Evolutionary conservation across 2,329 filamentous ascomycete genomes (phyloP).

Genomic region (Phoma sp.): DNA sequence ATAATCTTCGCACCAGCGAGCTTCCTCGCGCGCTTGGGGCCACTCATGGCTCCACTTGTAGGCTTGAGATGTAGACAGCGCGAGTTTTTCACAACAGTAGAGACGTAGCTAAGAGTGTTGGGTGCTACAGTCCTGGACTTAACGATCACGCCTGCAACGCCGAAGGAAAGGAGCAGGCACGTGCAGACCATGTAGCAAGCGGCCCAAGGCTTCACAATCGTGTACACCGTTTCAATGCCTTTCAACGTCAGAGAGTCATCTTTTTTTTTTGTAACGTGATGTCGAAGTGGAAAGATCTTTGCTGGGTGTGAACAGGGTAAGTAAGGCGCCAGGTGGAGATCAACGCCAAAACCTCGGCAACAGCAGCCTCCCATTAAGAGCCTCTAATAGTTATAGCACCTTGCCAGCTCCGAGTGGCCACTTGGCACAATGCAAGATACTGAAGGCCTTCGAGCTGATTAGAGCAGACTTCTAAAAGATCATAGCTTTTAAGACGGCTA

Average conservation of each 20-base stretch:
- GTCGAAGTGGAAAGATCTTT: too few relatives aligned
- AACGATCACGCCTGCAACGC: background rate
- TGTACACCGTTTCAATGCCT: background rate
- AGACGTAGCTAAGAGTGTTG: background rate
- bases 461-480: too few relatives aligned
- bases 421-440: too few relatives aligned
- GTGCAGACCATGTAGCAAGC: background rate
- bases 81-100: background rate
- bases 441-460: too few relatives aligned
- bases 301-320: too few relatives aligned
- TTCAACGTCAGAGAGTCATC: background rate
- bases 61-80: background rate
- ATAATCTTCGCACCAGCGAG: background rate
- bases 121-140: background rate
- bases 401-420: too few relatives aligned
- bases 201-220: background rate
- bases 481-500: too few relatives aligned
- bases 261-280: too few relatives aligned
- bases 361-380: too few relatives aligned
- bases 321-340: too few relatives aligned
- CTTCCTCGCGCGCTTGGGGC: background rate
- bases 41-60: background rate
- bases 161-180: background rate
- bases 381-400: too few relatives aligned
- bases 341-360: too few relatives aligned